Conservation (phyloP, 352 stramenopile genomes). For the Phytopythium kandeliae region DNA sequence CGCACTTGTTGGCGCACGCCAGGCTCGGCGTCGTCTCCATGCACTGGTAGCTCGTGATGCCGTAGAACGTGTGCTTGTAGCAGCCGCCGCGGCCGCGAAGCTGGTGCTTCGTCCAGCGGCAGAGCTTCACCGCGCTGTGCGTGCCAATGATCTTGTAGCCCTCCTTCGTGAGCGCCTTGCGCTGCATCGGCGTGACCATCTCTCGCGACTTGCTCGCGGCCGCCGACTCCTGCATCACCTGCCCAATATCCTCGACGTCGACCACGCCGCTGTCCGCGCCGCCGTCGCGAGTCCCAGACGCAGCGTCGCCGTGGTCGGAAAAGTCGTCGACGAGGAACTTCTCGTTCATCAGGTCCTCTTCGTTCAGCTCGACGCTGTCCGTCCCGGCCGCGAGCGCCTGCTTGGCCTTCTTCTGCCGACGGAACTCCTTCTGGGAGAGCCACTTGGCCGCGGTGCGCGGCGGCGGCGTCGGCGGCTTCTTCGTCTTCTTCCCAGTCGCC, state of each 20-base stretch:
- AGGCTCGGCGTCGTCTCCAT: slow-evolving; percentile 98
- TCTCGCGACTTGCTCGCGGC: slow-evolving; percentile 68
- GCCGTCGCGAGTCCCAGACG: slow-evolving; percentile 18
- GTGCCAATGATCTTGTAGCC: slow-evolving; percentile 98
- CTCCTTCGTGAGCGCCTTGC: slow-evolving; percentile 94
- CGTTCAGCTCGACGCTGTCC: slow-evolving; percentile 59
- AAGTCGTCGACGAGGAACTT: slow-evolving; percentile 68
- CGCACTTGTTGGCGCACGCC: slow-evolving; percentile 98
- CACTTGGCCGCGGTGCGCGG: slow-evolving; percentile 30
- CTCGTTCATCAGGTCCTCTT: slow-evolving; percentile 86
- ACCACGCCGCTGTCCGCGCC: slow-evolving; percentile 47
- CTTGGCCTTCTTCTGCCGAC: slow-evolving; percentile 76
- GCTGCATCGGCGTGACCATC: slow-evolving; percentile 96
- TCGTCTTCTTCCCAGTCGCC: slow-evolving; percentile 17
- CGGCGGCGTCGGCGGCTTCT: slow-evolving; percentile 20
- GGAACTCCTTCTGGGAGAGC: slow-evolving; percentile 82
- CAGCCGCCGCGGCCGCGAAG: slow-evolving; percentile 94
- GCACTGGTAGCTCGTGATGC: slow-evolving; percentile 98
- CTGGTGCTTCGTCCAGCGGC: slow-evolving; percentile 98
- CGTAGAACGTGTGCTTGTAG: slow-evolving; percentile 99
- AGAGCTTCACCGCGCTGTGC: slow-evolving; percentile 98
- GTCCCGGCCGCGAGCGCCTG: slow-evolving; percentile 48
- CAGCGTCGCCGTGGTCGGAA: slow-evolving; percentile 52
- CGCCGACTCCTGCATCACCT: slow-evolving; percentile 82
- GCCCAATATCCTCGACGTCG: slow-evolving; percentile 85